Evolutionary conservation across 169 alveolate species (phyloP).

Genomic region (Cryptosporidium sp.): DNA sequence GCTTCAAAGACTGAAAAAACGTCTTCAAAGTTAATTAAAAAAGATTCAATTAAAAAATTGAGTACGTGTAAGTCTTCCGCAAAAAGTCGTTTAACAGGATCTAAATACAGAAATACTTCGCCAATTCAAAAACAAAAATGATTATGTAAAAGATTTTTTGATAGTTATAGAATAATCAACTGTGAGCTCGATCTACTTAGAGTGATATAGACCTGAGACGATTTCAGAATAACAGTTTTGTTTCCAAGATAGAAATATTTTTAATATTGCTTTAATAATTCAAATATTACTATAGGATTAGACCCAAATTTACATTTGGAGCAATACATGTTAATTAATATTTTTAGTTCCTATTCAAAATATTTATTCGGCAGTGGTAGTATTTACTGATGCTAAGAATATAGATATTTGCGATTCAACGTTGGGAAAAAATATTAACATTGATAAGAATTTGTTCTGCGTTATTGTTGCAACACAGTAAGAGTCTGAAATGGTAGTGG

Average conservation of each 20-base stretch:
- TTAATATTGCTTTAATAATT: too few species aligned
- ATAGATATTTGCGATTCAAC: conserved; percentile 57
- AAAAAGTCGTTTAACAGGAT: neutral
- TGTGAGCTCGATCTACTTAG: neutral
- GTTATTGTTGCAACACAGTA: conserved; percentile 65
- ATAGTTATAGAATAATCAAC: neutral
- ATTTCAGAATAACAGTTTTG: neutral
- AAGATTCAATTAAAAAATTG: neutral
- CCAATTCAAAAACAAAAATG: too few species aligned
- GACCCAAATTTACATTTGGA: neutral
- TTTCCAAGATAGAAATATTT: neutral
- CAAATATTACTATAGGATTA: neutral
- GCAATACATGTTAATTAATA: neutral
- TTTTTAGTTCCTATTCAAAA: neutral
- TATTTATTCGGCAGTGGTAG: neutral
- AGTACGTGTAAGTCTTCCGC: neutral
- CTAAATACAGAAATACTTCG: neutral
- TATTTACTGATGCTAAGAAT: conserved; percentile 47
- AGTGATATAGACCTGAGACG: neutral
- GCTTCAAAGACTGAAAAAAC: neutral
- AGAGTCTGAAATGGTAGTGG: conserved; percentile 30
- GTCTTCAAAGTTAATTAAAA: conserved; percentile 15
- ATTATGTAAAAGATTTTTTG: too few species aligned
- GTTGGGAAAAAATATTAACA: conserved; percentile 55
- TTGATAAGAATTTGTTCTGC: conserved; percentile 39